Base-by-base conservation (phyloP, 768 basidiomycete genomes). In the Lactifluus echinatus region DNA sequence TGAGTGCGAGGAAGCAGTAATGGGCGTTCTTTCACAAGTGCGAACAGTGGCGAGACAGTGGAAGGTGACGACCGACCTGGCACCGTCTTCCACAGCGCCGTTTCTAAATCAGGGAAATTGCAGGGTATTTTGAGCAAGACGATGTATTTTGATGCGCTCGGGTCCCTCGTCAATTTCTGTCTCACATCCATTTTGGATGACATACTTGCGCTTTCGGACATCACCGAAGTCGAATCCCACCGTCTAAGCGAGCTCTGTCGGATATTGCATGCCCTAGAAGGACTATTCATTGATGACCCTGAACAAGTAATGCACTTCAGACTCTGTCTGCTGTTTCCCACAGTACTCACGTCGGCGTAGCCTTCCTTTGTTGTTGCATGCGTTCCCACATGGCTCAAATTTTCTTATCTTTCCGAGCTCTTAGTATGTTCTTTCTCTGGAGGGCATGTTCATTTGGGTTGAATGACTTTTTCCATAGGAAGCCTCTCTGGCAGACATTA, bases 321-420 rank as follows among this genome's bases (percentile, higher is more conserved):
- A 31, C 48, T 43, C 33, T 21, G 19, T 28, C n/a, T 40, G 19
- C 50, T 33, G 28, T 17, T n/a, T 8, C 47, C 61, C 31, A n/a
- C n/a, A 62, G 42, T 43, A 17, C 48, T 8, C 34, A 59, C 23
- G 8, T 17, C 11, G 4, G 19, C 64, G 23, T 62, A 87, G 80
- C 77, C 85, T 19, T 86, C 89, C 0, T 83, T 87, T 47, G 83
- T 91, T 7, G 87, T 86, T 0, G 83, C 82, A 0, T 91, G 90
- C 61, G 89, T 94, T n/a, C 87, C 90, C 1, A 85, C 82, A 12
- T 97, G 94, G 94, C 76, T 96, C 64, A 95, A 95, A 70, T 95
- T 90, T 70, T 92, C 88, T 19, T 97, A 97, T 70, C 76, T 96
- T 4, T 90, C 90, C 2, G 93, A 96, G 69, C 78, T 97, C 12